Percentiles rank a stretch among this genome's conserved stretches.
These are phyloP conservation scores for Bauhinia variegata DNA, from an alignment of 306 rosid genomes.

Conservation along the genomic window DNA sequence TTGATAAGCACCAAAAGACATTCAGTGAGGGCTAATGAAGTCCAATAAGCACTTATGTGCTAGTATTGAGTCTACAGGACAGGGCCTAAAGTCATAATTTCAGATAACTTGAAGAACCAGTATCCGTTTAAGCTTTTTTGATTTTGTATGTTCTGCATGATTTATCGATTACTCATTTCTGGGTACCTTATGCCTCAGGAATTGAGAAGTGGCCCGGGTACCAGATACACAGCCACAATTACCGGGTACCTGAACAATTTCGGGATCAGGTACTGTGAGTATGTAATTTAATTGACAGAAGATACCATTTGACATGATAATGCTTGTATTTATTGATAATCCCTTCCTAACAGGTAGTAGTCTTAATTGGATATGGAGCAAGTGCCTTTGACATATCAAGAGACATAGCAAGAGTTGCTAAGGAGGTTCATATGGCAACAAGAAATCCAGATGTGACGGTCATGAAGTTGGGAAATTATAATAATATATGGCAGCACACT, in stretches of 20 bases:
- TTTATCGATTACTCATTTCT: background rate
- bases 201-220: constrained; percentile 7
- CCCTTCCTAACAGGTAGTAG: constrained; percentile 23
- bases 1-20: no score
- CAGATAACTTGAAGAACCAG: no score
- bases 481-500: constrained; percentile 35
- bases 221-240: constrained; percentile 47
- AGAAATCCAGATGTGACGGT: constrained; percentile 29
- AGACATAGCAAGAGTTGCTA: constrained; percentile 41
- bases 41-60: no score
- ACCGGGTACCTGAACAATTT: constrained; percentile 40
- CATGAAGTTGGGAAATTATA: constrained; percentile 21
- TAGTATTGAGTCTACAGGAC: no score
- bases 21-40: no score
- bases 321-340: background rate
- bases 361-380: constrained; percentile 36
- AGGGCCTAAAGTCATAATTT: no score
- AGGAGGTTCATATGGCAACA: constrained; percentile 39
- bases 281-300: no score
- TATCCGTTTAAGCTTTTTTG: no score
- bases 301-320: no score
- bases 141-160: background rate
- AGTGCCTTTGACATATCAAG: constrained; percentile 45
- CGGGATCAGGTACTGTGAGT: constrained; percentile 23
- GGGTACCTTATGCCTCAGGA: background rate